Conservation (phyloP, 192 early-diverging fungal species). For the Entomortierella beljakovae region DNA sequence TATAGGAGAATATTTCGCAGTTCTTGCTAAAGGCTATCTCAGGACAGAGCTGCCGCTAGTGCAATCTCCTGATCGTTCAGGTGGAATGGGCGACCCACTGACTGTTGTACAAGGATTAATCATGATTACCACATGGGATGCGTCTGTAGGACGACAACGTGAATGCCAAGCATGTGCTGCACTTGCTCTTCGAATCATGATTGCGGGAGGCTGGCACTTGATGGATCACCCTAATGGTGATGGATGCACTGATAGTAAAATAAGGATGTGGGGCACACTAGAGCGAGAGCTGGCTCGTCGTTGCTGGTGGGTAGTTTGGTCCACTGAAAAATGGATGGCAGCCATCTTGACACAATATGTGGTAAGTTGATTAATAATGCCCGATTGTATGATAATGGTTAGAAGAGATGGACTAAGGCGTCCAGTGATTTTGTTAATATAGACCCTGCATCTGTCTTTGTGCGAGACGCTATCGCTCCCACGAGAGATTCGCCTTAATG, state of each 20-base stretch:
- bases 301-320: slow-evolving; percentile 53
- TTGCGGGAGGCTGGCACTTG: slow-evolving; percentile 52
- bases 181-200: slow-evolving; percentile 48
- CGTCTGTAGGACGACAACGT: slow-evolving; percentile 46
- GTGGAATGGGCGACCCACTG: slow-evolving; percentile 46
- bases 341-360: slow-evolving; percentile 52
- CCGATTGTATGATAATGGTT: too few species aligned
- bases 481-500: slow-evolving; percentile 31
- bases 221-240: slow-evolving; percentile 53
- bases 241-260: slow-evolving; percentile 49
- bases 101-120: slow-evolving; percentile 51
- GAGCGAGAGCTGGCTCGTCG: slow-evolving; percentile 54
- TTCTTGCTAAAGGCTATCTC: slow-evolving; percentile 43
- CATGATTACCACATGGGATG: slow-evolving; percentile 52
- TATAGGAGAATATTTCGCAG: slow-evolving; percentile 50
- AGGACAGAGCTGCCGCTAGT: slow-evolving; percentile 45
- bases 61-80: slow-evolving; percentile 45
- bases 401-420: too few species aligned
- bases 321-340: slow-evolving; percentile 48
- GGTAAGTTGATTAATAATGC: slow-evolving; percentile 24
- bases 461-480: slow-evolving; percentile 52
- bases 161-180: slow-evolving; percentile 50
- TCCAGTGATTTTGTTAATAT: not conserved
- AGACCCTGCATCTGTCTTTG: slow-evolving; percentile 47
- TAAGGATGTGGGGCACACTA: slow-evolving; percentile 54